Conservation (phyloP, 768 basidiomycete species). For the Mycena vulgaris region DNA sequence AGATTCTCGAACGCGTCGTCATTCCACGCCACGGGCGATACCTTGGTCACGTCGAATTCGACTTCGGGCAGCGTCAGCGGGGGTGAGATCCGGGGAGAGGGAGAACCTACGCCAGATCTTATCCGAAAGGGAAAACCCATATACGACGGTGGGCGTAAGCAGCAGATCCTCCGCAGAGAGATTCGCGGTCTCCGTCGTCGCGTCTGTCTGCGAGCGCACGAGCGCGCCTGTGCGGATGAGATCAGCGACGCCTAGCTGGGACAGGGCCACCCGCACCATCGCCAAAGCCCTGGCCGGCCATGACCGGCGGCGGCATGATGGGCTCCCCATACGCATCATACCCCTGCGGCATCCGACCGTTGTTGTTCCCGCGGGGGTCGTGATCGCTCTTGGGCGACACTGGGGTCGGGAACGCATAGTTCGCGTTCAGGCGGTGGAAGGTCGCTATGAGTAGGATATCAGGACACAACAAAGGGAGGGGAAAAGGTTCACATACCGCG, state of each 20-base stretch:
- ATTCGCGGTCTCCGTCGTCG: slow-evolving; percentile 45
- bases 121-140: slow-evolving; percentile 74
- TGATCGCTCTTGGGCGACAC: slow-evolving; percentile 46
- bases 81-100: not conserved
- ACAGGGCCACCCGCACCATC: slow-evolving; percentile 6
- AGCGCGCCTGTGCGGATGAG: slow-evolving; percentile 34
- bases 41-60: slow-evolving; percentile 72
- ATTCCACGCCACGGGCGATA: slow-evolving; percentile 70
- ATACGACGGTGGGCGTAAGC: slow-evolving; percentile 69
- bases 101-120: slow-evolving; percentile 69
- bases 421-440: slow-evolving; percentile 68
- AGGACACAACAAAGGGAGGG: slow-evolving; percentile 2
- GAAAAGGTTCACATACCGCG: slow-evolving; percentile 52
- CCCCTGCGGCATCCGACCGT: not conserved
- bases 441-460: slow-evolving; percentile 47
- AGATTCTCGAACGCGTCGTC: slow-evolving; percentile 71
- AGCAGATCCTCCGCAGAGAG: slow-evolving; percentile 66
- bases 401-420: slow-evolving; percentile 62
- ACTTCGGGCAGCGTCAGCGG: slow-evolving; percentile 52
- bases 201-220: slow-evolving; percentile 39
- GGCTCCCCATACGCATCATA: slow-evolving; percentile 45
- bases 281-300: slow-evolving; percentile 18
- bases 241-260: not conserved
- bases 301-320: slow-evolving; percentile 24
- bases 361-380: not conserved